A percentile compares a stretch with the other conserved stretches of the same genome.
Conservation (phyloP, 2,329 filamentous ascomycete genomes). For the Helotiales sp. region DNA sequence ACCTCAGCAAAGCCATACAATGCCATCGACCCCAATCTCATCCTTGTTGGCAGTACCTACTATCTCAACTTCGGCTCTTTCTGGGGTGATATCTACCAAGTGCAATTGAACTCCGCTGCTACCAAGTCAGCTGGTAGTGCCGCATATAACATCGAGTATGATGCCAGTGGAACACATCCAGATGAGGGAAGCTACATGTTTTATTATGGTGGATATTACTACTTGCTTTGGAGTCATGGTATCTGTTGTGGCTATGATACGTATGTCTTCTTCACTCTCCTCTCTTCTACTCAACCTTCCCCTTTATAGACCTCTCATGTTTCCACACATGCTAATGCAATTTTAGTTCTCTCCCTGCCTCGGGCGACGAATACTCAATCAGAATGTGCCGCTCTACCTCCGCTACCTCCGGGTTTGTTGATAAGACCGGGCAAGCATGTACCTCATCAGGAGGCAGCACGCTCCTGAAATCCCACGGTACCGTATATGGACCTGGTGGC, state of each 20-base stretch:
- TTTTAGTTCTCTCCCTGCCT: slow-evolving; percentile 45
- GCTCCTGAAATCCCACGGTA: slow-evolving; percentile 59
- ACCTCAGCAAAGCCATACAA: slow-evolving; percentile 49
- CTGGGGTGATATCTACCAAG: slow-evolving; percentile 65
- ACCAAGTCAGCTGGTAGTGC: slow-evolving; percentile 31
- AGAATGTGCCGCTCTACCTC: slow-evolving; percentile 59
- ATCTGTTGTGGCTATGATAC: slow-evolving; percentile 61
- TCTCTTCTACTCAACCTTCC: no score
- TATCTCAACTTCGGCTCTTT: slow-evolving; percentile 67
- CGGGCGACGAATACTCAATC: slow-evolving; percentile 65
- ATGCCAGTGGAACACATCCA: slow-evolving; percentile 50
- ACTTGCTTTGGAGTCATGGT: slow-evolving; percentile 63
- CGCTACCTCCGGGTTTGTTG: slow-evolving; percentile 55
- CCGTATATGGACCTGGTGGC: slow-evolving; percentile 65
- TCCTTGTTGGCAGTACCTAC: slow-evolving; percentile 43
- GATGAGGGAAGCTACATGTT: slow-evolving; percentile 59
- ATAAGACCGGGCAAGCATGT: slow-evolving; percentile 54
- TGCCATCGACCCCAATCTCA: slow-evolving; percentile 59
- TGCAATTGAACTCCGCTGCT: slow-evolving; percentile 44
- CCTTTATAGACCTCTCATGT: no score
- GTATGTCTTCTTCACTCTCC: no score
- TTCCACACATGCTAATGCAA: no score
- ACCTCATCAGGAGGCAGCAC: slow-evolving; percentile 58
- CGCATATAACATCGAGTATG: slow-evolving; percentile 53
- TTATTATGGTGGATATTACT: slow-evolving; percentile 57